phyloP scores from a whole-genome alignment of 1,139 yeast species.

The Petasospora fabianii region DNA sequence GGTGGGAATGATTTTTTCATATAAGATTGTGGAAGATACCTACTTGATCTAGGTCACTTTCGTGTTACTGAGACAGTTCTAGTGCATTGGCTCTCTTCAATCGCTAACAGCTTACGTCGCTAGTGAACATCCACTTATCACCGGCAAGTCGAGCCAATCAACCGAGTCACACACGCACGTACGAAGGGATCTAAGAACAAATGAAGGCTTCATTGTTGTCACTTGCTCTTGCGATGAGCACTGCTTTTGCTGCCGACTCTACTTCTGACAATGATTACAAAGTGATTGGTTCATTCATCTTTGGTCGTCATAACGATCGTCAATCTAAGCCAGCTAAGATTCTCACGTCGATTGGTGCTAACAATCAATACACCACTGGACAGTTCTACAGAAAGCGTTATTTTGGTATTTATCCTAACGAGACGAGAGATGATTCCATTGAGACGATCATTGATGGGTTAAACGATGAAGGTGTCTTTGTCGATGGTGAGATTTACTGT shows the following conservation, averaged over 20 bases:
- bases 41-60: too few relatives aligned
- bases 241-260: background rate
- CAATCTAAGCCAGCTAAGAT: constrained; percentile 38
- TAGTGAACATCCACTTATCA: too few relatives aligned
- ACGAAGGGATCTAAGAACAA: too few relatives aligned
- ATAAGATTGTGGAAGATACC: too few relatives aligned
- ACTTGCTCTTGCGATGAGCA: background rate
- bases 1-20: too few relatives aligned
- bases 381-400: constrained; percentile 38
- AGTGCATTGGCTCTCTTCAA: too few relatives aligned
- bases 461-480: constrained; percentile 29
- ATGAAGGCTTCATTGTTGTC: background rate
- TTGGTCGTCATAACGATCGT: constrained; percentile 45
- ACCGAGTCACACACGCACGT: too few relatives aligned
- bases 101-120: too few relatives aligned
- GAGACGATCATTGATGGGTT: constrained; percentile 26
- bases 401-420: constrained; percentile 31
- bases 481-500: constrained; percentile 31
- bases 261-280: constrained; percentile 5
- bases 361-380: constrained; percentile 34
- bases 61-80: too few relatives aligned
- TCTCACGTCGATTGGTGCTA: constrained; percentile 40
- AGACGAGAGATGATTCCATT: constrained; percentile 24
- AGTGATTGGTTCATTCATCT: constrained; percentile 37
- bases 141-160: too few relatives aligned